Evolutionary conservation across 495 filamentous ascomycete species (phyloP), one percentile per base, ranked within the genome.

Genomic region (Hypoxylon fragiforme): DNA sequence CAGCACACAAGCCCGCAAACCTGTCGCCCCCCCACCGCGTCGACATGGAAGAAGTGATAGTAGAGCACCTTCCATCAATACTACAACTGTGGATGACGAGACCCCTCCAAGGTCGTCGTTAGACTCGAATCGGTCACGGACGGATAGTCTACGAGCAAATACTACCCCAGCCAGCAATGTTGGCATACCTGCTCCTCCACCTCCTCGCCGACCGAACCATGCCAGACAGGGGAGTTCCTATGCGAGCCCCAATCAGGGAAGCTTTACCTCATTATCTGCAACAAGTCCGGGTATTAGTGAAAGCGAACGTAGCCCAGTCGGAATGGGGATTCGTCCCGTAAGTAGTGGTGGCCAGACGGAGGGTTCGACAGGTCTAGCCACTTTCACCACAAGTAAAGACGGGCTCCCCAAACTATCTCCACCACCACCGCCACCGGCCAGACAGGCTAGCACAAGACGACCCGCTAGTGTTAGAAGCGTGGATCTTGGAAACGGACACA

Each of bases 21-120:
- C 78, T 1, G 68, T 67, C 3, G 77, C 78, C 7, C 76, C 77
- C 6, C 78, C 80, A 2, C 74, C 77, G 20, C 70, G 78, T 3
- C 69, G 75, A 28, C 75, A 80, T 30, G 66, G 64, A 7, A 67
- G 71, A 24, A 68, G 60, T 16, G 73, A 78, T 34, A 73, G 67
- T 50, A 72, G 58, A 52, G 50, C 60, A 3, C 63, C 69, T 9
- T 60, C 62, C 4, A 40, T 51, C 3, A 45, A 54, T 32, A 12
- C 64, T 3, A 62, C 57, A 37, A 34, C 70, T 50, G 12, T 65
- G 4, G 50, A 65, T 14, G 73, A 75, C n/a, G 57, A 67, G 24
- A 57, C 54, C 12, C 62, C 68, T 11, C 59, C 66, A 2, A 69
- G 75, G 12, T 72, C 74, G 7, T 79, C 76, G 0, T 22, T 73